Conservation (phyloP, 305 asterid genomes). For the Fraxinus sp. region DNA sequence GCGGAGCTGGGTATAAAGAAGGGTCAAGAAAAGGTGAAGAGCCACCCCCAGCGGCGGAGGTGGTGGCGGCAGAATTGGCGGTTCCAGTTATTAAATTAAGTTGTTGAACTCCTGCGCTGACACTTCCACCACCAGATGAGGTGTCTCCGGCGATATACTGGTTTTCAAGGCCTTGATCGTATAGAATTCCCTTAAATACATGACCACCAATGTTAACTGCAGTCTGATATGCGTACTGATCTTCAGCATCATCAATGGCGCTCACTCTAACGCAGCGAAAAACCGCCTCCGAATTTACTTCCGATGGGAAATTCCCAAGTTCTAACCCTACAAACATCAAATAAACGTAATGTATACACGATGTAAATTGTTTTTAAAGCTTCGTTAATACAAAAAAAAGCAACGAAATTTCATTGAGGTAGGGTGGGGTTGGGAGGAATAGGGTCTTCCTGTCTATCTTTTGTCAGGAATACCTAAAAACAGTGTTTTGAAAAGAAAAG, state of each 20-base stretch:
- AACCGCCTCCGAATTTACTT: conserved; percentile 64
- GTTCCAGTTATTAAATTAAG: conserved; percentile 52
- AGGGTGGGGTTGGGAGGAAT: conserved; percentile 17
- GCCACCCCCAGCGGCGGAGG: conserved; percentile 28
- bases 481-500: no score
- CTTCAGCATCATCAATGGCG: conserved; percentile 67
- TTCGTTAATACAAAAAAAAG: background rate
- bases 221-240: conserved; percentile 75
- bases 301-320: conserved; percentile 76
- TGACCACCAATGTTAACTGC: conserved; percentile 87
- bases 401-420: background rate
- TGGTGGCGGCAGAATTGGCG: conserved; percentile 31
- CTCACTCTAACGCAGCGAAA: conserved; percentile 90
- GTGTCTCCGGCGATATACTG: conserved; percentile 52
- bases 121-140: conserved; percentile 74
- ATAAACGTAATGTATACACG: background rate
- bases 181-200: conserved; percentile 82
- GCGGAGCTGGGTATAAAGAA: conserved; percentile 50
- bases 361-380: conserved; percentile 13
- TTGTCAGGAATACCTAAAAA: conserved; percentile 34
- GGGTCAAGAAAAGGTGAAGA: conserved; percentile 43
- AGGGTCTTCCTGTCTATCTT: conserved; percentile 38
- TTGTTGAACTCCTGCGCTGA: conserved; percentile 53
- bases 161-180: conserved; percentile 74
- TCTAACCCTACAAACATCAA: conserved; percentile 60